A percentile compares a stretch with the other conserved stretches of the same genome.
phyloP scores from a whole-genome alignment of 208 protist genomes.

The Phytomonas francai region DNA sequence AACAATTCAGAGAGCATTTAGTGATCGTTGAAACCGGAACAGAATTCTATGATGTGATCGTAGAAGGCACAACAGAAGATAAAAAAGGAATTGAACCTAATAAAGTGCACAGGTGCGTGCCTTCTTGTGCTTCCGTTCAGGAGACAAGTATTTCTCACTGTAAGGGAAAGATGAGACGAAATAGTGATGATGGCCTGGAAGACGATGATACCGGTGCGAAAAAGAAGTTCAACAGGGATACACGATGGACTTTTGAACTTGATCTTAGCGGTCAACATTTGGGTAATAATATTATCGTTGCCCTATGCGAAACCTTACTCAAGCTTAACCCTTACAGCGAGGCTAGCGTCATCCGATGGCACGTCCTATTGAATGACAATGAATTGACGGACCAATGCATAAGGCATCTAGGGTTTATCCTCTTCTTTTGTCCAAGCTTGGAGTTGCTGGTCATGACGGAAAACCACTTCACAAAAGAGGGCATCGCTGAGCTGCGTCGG shows the following conservation, averaged over 20 bases:
- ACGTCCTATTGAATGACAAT: conserved; percentile 29
- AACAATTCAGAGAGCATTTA: conserved; percentile 6
- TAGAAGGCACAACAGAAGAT: not conserved
- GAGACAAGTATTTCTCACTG: not conserved
- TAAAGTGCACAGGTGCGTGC: not conserved
- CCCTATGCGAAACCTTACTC: conserved; percentile 49
- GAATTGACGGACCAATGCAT: conserved; percentile 36
- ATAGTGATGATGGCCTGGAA: not conserved
- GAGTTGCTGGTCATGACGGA: conserved; percentile 25
- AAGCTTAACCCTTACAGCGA: conserved; percentile 21
- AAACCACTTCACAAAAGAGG: conserved; percentile 23
- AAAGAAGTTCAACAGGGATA: not conserved
- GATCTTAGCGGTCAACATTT: conserved; percentile 13
- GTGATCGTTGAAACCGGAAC: not conserved
- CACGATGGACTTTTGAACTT: not conserved
- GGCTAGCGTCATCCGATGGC: conserved; percentile 22
- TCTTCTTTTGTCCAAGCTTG: conserved; percentile 27
- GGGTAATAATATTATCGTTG: conserved; percentile 46
- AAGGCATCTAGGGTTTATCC: conserved; percentile 41
- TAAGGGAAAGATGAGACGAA: not conserved
- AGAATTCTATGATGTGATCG: not conserved
- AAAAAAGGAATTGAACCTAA: not conserved
- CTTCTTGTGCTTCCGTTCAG: conserved; percentile 1
- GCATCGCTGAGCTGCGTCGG: conserved; percentile 17
- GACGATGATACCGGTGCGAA: not conserved